phyloP scores from a whole-genome alignment of 1,284 basidiomycete genomes.

The Fomitiporia mediterranea region DNA sequence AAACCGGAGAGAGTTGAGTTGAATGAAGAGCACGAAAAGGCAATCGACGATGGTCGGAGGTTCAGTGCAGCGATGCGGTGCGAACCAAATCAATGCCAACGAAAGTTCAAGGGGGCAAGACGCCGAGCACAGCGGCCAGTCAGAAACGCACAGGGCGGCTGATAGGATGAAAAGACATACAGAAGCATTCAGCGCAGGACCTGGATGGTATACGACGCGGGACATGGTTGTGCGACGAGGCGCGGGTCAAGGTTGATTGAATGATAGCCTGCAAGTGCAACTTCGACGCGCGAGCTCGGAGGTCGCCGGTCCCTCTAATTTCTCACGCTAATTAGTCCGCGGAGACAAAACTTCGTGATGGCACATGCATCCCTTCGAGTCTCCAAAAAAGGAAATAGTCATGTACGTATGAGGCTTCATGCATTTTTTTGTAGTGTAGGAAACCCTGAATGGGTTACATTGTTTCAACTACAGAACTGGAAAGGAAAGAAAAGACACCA shows the following conservation, averaged over 20 bases:
- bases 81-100: neutral
- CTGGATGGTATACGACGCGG: conserved; percentile 12
- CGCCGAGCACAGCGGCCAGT: neutral
- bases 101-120: neutral
- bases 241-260: neutral
- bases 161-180: neutral
- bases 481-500: no score
- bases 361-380: no score
- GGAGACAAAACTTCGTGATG: neutral
- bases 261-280: neutral
- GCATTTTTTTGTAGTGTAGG: no score
- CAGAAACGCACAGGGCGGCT: neutral
- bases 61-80: conserved; percentile 8
- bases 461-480: no score
- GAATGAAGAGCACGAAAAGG: neutral
- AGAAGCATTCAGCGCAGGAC: conserved; percentile 5
- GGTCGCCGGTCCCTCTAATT: neutral
- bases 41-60: neutral
- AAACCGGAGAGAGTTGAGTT: conserved; percentile 26
- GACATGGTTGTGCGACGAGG: conserved; percentile 18
- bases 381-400: no score
- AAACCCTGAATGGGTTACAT: no score
- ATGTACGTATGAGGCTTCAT: no score
- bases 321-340: neutral
- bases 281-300: no score